Conservation (phyloP, 2,329 filamentous ascomycete species). For the Ophiostoma ulmi region DNA sequence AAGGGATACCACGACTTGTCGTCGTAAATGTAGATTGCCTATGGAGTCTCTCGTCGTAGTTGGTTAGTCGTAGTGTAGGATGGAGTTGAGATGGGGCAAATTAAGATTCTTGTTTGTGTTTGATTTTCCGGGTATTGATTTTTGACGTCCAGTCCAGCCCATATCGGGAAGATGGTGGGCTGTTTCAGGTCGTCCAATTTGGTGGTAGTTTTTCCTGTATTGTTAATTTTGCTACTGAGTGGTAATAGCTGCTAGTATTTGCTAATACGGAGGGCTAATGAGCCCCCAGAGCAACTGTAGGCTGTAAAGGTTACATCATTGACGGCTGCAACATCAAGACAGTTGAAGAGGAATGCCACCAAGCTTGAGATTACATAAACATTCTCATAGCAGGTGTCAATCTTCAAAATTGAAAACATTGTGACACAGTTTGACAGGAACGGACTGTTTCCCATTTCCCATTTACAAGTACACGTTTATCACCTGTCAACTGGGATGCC, state of each 20-base stretch:
- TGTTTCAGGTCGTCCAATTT: slow-evolving; percentile 14
- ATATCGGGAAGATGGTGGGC: slow-evolving; percentile 17
- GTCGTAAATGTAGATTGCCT: background rate
- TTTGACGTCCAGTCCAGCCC: slow-evolving; percentile 14
- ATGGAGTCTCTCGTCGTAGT: slow-evolving; percentile 7
- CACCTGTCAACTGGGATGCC: background rate
- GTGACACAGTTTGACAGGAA: background rate
- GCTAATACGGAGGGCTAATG: too few relatives aligned
- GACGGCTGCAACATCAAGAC: slow-evolving; percentile 3
- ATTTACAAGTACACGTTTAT: background rate
- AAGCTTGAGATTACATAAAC: background rate
- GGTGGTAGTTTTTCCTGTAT: background rate
- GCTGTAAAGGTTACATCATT: slow-evolving; percentile 6
- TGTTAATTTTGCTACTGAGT: too few relatives aligned
- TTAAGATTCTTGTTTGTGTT: slow-evolving; percentile 17
- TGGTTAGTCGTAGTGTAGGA: background rate
- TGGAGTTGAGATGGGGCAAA: slow-evolving; percentile 10
- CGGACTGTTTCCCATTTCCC: too few relatives aligned
- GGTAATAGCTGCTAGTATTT: too few relatives aligned
- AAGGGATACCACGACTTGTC: background rate
- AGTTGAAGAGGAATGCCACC: background rate
- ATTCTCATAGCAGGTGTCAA: background rate
- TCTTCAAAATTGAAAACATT: background rate
- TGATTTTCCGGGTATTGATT: slow-evolving; percentile 18
- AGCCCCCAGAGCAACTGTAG: background rate